These are phyloP conservation scores for Mitragyna speciosa DNA, from an alignment of 257 asterid genomes.

Conservation along the genomic window DNA sequence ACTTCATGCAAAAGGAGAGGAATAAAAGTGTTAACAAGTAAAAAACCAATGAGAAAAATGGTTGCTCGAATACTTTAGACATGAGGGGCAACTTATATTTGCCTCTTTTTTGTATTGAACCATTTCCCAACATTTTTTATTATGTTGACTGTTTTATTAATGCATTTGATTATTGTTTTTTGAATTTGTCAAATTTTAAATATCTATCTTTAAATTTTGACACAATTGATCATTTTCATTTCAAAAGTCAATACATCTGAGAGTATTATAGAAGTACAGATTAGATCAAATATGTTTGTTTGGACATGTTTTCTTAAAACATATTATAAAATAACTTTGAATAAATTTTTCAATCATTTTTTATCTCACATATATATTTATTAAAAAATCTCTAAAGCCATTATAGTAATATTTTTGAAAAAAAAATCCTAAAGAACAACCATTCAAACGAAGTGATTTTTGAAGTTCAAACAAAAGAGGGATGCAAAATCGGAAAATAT, in stretches of 20 bases:
- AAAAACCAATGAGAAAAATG: not conserved
- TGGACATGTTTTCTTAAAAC: too few relatives aligned
- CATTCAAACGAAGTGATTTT: not conserved
- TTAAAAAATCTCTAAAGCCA: too few relatives aligned
- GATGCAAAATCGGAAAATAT: not conserved
- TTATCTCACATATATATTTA: too few relatives aligned
- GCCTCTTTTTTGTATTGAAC: not conserved
- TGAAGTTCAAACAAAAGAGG: not conserved
- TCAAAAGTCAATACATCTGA: not conserved
- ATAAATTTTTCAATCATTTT: too few relatives aligned
- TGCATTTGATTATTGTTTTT: not conserved
- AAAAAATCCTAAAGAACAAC: too few relatives aligned
- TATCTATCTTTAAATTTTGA: not conserved
- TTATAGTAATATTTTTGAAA: too few relatives aligned
- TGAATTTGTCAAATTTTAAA: too few relatives aligned
- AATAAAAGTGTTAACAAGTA: not conserved
- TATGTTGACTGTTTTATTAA: too few relatives aligned
- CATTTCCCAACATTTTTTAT: not conserved
- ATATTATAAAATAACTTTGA: too few relatives aligned
- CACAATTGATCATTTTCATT: not conserved
- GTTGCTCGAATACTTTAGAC: too few relatives aligned
- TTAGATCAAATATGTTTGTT: too few relatives aligned
- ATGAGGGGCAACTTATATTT: too few relatives aligned
- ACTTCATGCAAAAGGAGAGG: not conserved
- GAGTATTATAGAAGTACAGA: not conserved